phyloP scores from a whole-genome alignment of 2,329 filamentous ascomycete genomes.

The Phyllosticta citrichinensis region DNA sequence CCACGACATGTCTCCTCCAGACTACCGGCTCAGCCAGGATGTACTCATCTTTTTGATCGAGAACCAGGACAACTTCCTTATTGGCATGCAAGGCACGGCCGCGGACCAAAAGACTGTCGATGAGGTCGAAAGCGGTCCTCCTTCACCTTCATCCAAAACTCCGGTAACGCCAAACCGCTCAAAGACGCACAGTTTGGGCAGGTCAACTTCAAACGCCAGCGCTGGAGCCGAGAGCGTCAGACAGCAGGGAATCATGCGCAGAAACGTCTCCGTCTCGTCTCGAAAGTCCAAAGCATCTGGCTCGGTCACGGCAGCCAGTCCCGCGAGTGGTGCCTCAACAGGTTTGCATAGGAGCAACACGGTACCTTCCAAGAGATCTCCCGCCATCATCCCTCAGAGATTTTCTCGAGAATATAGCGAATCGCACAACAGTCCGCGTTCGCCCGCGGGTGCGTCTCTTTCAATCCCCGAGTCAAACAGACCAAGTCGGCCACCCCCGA shows the following conservation, averaged over 20 bases:
- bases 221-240: conserved; percentile 79
- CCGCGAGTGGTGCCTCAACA: conserved; percentile 32
- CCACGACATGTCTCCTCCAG: conserved; percentile 90
- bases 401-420: conserved; percentile 33
- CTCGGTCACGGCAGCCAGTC: conserved; percentile 51
- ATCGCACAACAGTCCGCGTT: conserved; percentile 1
- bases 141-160: conserved; percentile 40
- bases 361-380: conserved; percentile 81
- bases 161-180: conserved; percentile 38
- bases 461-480: conserved; percentile 5
- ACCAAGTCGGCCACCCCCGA: background rate
- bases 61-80: conserved; percentile 95
- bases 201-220: conserved; percentile 81
- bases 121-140: conserved; percentile 59
- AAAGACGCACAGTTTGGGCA: conserved; percentile 47
- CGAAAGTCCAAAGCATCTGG: conserved; percentile 68
- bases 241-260: conserved; percentile 66
- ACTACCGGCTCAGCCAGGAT: conserved; percentile 92
- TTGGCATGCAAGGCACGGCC: conserved; percentile 98
- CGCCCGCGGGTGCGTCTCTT: conserved; percentile 1
- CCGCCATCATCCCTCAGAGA: conserved; percentile 56
- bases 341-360: conserved; percentile 79
- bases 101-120: conserved; percentile 71
- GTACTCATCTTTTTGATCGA: conserved; percentile 97
- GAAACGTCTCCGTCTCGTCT: conserved; percentile 92